Base-by-base conservation (phyloP, 352 stramenopile species). In the Phytophthora melonis region DNA sequence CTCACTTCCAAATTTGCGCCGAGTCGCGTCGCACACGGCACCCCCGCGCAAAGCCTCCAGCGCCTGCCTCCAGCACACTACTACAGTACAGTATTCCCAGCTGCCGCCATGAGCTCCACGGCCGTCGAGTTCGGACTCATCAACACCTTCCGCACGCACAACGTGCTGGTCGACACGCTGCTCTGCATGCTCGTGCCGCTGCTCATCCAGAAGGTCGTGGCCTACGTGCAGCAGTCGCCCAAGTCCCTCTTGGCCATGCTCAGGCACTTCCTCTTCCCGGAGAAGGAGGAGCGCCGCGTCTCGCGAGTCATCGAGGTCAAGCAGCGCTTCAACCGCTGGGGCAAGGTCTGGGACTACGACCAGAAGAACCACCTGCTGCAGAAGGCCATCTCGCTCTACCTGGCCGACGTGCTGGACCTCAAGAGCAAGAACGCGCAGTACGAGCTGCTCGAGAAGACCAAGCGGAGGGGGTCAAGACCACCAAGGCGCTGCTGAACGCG, bases 151-250 rank as follows among this genome's bases (percentile, higher is more conserved):
- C 74, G 79, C 65, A 90, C 82, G 14, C 70, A 79, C 70, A 81
- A 88, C 61, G 65, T 86, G 10, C 60, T 88, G 60, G 32, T 87
- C 10, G 83, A 92, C 68, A 78, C 83, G 58, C 68, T 92, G 62
- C 68, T 89, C 61, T 92, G 83, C 72, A 80, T 92, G 72, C 49
- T 78, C 19, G 79, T 92, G 52, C 84, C 84, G 25, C 55, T 88
- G 43, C 63, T 89, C 53, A 82, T 88, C 61, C 83, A 88, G 59
- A 71, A 75, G 60, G 54, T 80, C 58, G 68, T 77, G 23, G 61
- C 64, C 13, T 78, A 78, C 56, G 36, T 81, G 68, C 60, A 76
- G 45, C 32, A 67, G 43, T 80, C 76, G 34, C 34, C 45, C 13
- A 57, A 58, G 45, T 68, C 59, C 16, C 56, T 83, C 14, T 47